Conservation (phyloP, 495 filamentous ascomycete species). For the Apiosordaria backusii region DNA sequence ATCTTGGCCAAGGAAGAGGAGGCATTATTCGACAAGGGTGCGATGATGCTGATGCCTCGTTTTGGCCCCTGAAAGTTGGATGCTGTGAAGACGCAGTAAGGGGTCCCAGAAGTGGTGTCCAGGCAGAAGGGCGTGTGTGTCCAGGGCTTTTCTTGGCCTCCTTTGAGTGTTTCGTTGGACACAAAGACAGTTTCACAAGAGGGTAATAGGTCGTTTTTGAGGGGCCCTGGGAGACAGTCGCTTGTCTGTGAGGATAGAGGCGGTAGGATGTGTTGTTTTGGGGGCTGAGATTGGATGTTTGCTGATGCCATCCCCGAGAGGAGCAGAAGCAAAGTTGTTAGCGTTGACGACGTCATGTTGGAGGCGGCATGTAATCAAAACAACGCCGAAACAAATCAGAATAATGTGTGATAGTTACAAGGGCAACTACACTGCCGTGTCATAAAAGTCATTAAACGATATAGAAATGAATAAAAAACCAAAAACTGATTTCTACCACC, state of each 20-base stretch:
- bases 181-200: not conserved
- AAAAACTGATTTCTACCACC: not conserved
- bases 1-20: conserved; percentile 16
- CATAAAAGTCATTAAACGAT: not conserved
- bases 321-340: not conserved
- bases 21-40: conserved; percentile 17
- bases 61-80: conserved; percentile 22
- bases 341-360: not conserved
- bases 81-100: conserved; percentile 32
- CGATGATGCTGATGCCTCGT: conserved; percentile 28
- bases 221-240: conserved; percentile 3
- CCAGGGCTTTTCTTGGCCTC: conserved; percentile 17
- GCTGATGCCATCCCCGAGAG: not conserved
- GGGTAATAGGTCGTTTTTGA: not conserved
- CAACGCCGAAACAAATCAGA: not conserved
- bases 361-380: not conserved
- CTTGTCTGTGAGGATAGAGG: not conserved
- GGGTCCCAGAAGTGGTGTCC: conserved; percentile 4
- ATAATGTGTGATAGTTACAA: not conserved
- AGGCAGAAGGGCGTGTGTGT: conserved; percentile 29
- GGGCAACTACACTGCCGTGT: not conserved
- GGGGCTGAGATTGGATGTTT: not conserved
- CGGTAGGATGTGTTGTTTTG: not conserved
- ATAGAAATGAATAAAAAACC: not conserved
- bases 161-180: not conserved